Percentiles rank a stretch among this genome's conserved stretches.
These are phyloP conservation scores for Fusarium dlaminii DNA, from an alignment of 2,329 filamentous ascomycete genomes.

Conservation along the genomic window DNA sequence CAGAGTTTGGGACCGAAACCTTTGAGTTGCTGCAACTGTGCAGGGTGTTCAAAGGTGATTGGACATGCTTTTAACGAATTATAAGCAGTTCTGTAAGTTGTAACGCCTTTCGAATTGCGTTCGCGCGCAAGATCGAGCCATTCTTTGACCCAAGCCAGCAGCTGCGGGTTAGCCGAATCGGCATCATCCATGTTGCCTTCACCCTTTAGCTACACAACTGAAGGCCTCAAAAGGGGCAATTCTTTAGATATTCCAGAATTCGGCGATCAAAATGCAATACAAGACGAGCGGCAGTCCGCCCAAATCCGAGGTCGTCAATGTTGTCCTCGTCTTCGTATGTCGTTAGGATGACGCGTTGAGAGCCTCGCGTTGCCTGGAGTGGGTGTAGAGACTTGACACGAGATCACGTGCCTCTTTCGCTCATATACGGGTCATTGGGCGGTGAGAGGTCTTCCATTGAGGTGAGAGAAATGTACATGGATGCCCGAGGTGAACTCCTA, in stretches of 20 bases:
- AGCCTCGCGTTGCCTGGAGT: constrained; percentile 4
- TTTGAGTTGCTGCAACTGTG: constrained; percentile 76
- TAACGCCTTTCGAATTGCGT: constrained; percentile 74
- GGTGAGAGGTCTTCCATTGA: neutral
- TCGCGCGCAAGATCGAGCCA: constrained; percentile 77
- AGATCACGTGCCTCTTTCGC: constrained; percentile 31
- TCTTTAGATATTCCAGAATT: neutral
- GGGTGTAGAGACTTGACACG: constrained; percentile 28
- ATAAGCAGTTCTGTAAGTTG: constrained; percentile 80
- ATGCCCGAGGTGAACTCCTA: neutral
- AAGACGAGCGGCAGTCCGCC: neutral
- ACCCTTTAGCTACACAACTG: neutral
- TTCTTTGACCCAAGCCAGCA: constrained; percentile 79
- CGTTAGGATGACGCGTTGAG: constrained; percentile 14
- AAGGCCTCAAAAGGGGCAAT: neutral
- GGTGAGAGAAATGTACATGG: neutral
- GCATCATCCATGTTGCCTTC: constrained; percentile 46
- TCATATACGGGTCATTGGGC: neutral
- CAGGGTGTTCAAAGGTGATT: constrained; percentile 74
- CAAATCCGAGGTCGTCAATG: neutral
- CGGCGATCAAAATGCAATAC: neutral
- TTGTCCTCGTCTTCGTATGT: neutral
- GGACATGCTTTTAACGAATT: constrained; percentile 81
- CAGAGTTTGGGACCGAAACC: constrained; percentile 79
- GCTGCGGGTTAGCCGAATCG: constrained; percentile 73